phyloP scores from a whole-genome alignment of 2,329 filamentous ascomycete genomes.

The Neophaeococcomyces aloes region DNA sequence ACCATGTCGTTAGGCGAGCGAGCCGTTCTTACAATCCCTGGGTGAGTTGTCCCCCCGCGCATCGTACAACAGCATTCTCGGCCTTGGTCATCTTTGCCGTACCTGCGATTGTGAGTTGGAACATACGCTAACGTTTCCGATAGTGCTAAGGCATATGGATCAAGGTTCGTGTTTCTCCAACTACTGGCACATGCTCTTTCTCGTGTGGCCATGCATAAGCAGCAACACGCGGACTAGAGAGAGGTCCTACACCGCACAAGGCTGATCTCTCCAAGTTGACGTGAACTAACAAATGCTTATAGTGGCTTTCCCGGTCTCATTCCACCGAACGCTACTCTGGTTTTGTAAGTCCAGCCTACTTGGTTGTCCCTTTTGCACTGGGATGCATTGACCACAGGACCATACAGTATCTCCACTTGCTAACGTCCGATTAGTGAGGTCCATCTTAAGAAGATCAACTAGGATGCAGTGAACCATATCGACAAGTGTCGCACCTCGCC shows the following conservation, averaged over 20 bases:
- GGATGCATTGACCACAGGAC: background rate
- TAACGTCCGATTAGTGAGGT: slow-evolving; percentile 46
- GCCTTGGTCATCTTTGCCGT: no score
- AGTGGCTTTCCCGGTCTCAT: slow-evolving; percentile 74
- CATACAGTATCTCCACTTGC: background rate
- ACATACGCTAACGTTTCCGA: slow-evolving; percentile 9
- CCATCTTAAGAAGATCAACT: slow-evolving; percentile 54
- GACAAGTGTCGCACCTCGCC: background rate
- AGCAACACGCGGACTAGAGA: no score
- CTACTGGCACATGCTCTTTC: no score
- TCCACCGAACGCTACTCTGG: slow-evolving; percentile 60
- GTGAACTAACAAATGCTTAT: slow-evolving; percentile 20
- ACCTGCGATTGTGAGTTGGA: background rate
- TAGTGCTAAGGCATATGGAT: slow-evolving; percentile 5
- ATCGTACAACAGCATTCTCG: no score
- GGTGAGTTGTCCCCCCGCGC: slow-evolving; percentile 40
- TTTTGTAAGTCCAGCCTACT: slow-evolving; percentile 59
- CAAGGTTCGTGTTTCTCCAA: background rate
- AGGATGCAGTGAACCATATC: slow-evolving; percentile 6
- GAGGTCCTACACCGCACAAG: no score
- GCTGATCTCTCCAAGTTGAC: no score
- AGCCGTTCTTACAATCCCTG: slow-evolving; percentile 69
- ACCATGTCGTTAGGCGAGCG: slow-evolving; percentile 59
- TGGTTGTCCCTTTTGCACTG: background rate
- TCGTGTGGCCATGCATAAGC: background rate